Evolutionary conservation across 73 alveolate species (phyloP).

Genomic region (Stentor coeruleus): DNA sequence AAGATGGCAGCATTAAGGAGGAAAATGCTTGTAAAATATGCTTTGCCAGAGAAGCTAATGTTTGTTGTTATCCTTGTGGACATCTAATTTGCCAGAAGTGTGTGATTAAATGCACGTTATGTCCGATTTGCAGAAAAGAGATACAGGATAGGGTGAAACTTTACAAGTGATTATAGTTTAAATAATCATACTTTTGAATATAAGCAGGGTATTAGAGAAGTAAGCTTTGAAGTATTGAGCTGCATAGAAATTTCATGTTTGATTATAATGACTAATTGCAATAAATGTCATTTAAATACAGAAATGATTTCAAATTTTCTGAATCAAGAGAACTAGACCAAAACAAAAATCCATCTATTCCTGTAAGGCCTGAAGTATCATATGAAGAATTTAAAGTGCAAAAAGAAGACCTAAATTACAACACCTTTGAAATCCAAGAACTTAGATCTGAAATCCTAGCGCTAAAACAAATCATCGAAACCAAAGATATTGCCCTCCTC

Average conservation of each 20-base stretch:
- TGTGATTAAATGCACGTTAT: slow-evolving; percentile 42
- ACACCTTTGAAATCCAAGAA: slow-evolving; percentile 21
- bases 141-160: slow-evolving; percentile 53
- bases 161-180: slow-evolving; percentile 30
- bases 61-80: slow-evolving; percentile 67
- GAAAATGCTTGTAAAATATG: slow-evolving; percentile 52
- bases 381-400: too few relatives aligned
- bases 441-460: background rate
- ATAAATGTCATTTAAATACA: too few relatives aligned
- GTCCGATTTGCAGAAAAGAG: slow-evolving; percentile 66
- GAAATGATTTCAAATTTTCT: too few relatives aligned
- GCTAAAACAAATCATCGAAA: background rate
- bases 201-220: too few relatives aligned
- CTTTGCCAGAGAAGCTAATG: slow-evolving; percentile 50
- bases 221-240: too few relatives aligned
- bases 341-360: too few relatives aligned
- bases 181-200: background rate
- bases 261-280: too few relatives aligned
- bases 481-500: background rate
- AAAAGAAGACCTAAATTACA: too few relatives aligned
- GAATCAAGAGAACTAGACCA: too few relatives aligned
- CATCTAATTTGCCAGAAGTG: slow-evolving; percentile 61
- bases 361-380: too few relatives aligned
- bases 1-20: background rate
- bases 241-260: too few relatives aligned